These are phyloP conservation scores for Halophytophthora batemanensis DNA, from an alignment of 352 stramenopile species.

Conservation along the genomic window DNA sequence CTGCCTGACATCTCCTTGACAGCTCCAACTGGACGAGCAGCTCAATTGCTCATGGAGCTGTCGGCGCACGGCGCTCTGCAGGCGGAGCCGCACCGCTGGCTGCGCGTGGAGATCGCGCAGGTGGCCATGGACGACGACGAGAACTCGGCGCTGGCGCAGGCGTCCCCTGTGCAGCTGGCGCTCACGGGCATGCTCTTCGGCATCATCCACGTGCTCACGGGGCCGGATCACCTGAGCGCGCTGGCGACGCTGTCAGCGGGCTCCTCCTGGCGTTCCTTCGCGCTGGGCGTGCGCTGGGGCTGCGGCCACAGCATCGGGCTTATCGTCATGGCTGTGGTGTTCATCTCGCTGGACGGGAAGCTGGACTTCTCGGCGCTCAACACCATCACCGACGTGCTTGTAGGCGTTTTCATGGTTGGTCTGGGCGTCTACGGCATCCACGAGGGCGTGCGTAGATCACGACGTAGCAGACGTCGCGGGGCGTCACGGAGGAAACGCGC, in stretches of 20 bases:
- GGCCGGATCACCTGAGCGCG: constrained; percentile 85
- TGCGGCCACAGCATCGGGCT: constrained; percentile 85
- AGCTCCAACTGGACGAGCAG: no score
- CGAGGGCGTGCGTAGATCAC: constrained; percentile 55
- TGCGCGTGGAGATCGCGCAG: constrained; percentile 35
- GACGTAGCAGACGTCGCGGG: constrained; percentile 17
- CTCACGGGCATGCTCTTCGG: constrained; percentile 62
- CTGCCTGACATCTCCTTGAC: no score
- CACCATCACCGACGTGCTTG: constrained; percentile 53
- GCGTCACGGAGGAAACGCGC: constrained; percentile 11
- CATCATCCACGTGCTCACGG: constrained; percentile 61
- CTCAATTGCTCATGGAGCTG: no score
- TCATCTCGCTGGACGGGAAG: constrained; percentile 58
- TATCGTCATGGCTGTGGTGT: constrained; percentile 63
- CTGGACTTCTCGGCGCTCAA: constrained; percentile 56
- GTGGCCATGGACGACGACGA: constrained; percentile 21
- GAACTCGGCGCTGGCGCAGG: constrained; percentile 28
- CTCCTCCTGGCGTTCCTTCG: constrained; percentile 74
- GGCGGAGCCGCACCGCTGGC: constrained; percentile 18
- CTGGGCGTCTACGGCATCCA: constrained; percentile 64
- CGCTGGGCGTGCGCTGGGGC: constrained; percentile 86
- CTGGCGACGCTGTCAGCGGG: constrained; percentile 77
- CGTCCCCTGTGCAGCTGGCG: constrained; percentile 33
- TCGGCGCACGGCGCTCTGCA: constrained; percentile 1
- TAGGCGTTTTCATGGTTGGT: constrained; percentile 65